Evolutionary conservation across 192 early-diverging fungal species (phyloP), one percentile per base, ranked within the genome.

Genomic region (Ambispora gerdemannii): DNA sequence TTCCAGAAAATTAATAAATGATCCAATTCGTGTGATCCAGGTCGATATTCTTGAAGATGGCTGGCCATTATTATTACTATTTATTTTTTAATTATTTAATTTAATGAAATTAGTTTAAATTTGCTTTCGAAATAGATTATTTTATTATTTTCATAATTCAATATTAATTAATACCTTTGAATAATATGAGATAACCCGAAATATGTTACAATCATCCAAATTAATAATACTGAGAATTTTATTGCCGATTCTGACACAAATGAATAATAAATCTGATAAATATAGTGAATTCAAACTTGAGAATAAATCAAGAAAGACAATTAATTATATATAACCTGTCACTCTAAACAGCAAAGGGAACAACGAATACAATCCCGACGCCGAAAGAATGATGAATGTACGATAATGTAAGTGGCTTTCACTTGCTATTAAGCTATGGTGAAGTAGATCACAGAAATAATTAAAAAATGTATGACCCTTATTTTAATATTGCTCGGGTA

Each of bases 341-440:
- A 82, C 70, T 27, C 80, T 73, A 68, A 90, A 93, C 25, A 93
- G 77, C 32, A 93, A 62, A 8, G 91, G 91, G 74, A 86, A 91
- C 34, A 93, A 77, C 4, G 87, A 89, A 68, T 78, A 80, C 24
- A 82, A 79, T 33, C 89, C 91, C 2, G 85, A 77, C 61, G 74
- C 70, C 63, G 83, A 81, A 25, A 92, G 75, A 49, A 93, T 82
- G 53, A 83, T 76, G 63, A 89, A 89, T 17, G 81, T 59, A 24
- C 84, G 83, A 25, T 87, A 80, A 68, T 84, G 82, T 20, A 62
- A 32, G 4, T 72, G 59, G 22, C 80, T 86, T 38, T 80, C 71
- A 0, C 67, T 63, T 8, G 80, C 87, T 49, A 81, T 76, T 31
- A 89, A 67, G 28, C 88, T 89, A 74, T 6, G 3, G n/a, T n/a